Percentiles rank a stretch among this genome's conserved stretches.
Conservation (phyloP, 495 filamentous ascomycete species). For the Copromyces sp. region DNA sequence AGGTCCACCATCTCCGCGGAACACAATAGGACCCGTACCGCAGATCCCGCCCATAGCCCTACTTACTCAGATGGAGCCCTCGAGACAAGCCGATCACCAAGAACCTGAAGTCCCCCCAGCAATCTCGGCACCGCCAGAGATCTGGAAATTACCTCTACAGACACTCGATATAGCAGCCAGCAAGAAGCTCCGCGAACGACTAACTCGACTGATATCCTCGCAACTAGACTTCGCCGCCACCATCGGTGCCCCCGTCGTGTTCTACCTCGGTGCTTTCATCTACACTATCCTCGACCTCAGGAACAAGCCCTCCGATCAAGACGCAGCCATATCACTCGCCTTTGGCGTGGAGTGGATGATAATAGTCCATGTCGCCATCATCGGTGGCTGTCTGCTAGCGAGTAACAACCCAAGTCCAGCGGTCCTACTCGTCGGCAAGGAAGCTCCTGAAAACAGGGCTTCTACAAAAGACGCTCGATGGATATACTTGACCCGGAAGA, state of each 20-base stretch:
- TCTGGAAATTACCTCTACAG: not conserved
- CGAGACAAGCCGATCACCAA: not conserved
- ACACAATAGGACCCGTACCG: not conserved
- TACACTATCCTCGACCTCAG: slow-evolving; percentile 29
- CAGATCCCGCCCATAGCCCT: not conserved
- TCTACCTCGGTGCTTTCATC: slow-evolving; percentile 37
- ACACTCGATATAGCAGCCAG: not conserved
- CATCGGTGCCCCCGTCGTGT: slow-evolving; percentile 37
- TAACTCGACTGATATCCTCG: not conserved
- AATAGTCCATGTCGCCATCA: slow-evolving; percentile 7
- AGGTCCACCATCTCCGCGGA: not conserved
- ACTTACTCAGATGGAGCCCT: not conserved
- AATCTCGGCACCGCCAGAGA: not conserved
- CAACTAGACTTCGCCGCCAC: slow-evolving; percentile 31
- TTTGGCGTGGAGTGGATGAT: slow-evolving; percentile 33
- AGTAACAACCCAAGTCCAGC: slow-evolving; percentile 5
- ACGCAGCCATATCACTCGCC: slow-evolving; percentile 33
- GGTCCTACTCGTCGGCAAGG: not conserved
- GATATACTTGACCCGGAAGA: not conserved
- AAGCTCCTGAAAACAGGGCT: not conserved
- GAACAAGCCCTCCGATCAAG: slow-evolving; percentile 29
- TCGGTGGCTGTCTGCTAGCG: slow-evolving; percentile 3
- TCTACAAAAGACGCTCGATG: not conserved
- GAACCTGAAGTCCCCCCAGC: not conserved
- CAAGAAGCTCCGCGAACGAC: not conserved